Conservation (phyloP, 2,329 filamentous ascomycete species). For the Lecanicillium sp. region DNA sequence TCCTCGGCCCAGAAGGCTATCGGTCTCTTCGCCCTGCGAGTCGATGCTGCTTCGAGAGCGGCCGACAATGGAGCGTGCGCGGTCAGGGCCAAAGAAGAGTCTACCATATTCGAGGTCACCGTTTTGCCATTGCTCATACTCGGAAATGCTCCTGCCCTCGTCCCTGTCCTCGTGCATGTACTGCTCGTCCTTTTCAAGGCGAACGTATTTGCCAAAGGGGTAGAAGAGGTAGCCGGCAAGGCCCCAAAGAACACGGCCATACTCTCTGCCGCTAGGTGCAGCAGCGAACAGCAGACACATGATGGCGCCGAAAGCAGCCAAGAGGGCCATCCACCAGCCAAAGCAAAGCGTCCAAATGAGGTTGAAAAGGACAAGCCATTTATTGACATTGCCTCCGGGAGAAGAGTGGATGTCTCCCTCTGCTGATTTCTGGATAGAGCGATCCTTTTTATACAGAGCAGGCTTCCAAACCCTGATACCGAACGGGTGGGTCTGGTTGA, state of each 20-base stretch:
- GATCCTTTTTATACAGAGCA: conserved; percentile 93
- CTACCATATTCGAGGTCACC: conserved; percentile 93
- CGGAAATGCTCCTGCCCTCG: conserved; percentile 92
- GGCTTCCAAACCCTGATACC: conserved; percentile 99
- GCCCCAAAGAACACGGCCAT: conserved; percentile 79
- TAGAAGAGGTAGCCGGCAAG: conserved; percentile 86
- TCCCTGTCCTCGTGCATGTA: conserved; percentile 93
- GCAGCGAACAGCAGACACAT: conserved; percentile 77
- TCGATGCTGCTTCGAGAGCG: conserved; percentile 84
- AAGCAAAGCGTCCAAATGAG: conserved; percentile 84
- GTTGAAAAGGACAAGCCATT: conserved; percentile 83
- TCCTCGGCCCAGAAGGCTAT: conserved; percentile 70
- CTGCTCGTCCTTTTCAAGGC: conserved; percentile 85
- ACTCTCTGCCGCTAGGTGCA: conserved; percentile 73
- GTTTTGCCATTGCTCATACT: conserved; percentile 99
- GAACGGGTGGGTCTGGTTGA: conserved; percentile 98
- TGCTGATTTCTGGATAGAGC: conserved; percentile 92
- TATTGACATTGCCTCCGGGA: conserved; percentile 79
- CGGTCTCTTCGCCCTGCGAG: conserved; percentile 75
- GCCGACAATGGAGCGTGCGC: conserved; percentile 74
- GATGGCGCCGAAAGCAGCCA: conserved; percentile 67
- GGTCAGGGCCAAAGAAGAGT: conserved; percentile 86
- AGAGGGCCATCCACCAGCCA: conserved; percentile 88
- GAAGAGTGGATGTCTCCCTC: conserved; percentile 96
- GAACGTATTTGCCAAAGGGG: conserved; percentile 94